Base-by-base conservation (phyloP, 768 basidiomycete genomes). In the Dacryopinax spathularia region DNA sequence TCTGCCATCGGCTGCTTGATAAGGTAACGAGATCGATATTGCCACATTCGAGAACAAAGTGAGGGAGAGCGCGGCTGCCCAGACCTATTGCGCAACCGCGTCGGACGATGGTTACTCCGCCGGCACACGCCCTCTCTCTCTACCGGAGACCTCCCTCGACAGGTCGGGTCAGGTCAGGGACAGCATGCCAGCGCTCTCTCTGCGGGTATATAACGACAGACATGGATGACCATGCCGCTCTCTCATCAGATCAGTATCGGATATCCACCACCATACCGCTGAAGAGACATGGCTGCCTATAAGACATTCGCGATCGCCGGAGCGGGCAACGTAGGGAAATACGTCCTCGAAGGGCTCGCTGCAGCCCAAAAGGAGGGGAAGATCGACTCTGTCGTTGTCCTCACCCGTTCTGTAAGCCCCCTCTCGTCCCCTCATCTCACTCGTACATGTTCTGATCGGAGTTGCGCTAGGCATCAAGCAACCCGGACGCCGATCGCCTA, bases 281-380 rank as follows among this genome's bases (percentile, higher is more conserved):
- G 12, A 60, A 4, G 20, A 35, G 34, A 29, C 9, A 65, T 62
- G 61, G 33, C 64, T 20, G 25, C 20, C 18, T 61, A 41, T 43
- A 61, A 60, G 18, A 39, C 60, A 5, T 63, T 67, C 61, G 66
- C 62, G 16, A 35, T 67, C 66, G 62, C 60, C 33, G 66, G 66
- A 1, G 60, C 60, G 1, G 66, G 66, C 62, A 34, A 16, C n/a
- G 39, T 67, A 22, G 66, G 66, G 0, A 18, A 39, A n/a, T 43
- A 59, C 61, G 20, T 67, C 41, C 41, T 43, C 33, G 22, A 48
- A 2, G 44, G 56, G 6, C 63, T 66, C 33, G 18, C 34, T 20
- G 34, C 29, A 31, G 29, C 22, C 9, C 3, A 56, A 29, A n/a
- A 36, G 60, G 7, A 60, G 33, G 33, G 60, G 33, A 60, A 56